Percentiles rank a stretch among this genome's conserved stretches.
Conservation (phyloP, 371 early-diverging fungal species). For the Actinomucor elegans region DNA sequence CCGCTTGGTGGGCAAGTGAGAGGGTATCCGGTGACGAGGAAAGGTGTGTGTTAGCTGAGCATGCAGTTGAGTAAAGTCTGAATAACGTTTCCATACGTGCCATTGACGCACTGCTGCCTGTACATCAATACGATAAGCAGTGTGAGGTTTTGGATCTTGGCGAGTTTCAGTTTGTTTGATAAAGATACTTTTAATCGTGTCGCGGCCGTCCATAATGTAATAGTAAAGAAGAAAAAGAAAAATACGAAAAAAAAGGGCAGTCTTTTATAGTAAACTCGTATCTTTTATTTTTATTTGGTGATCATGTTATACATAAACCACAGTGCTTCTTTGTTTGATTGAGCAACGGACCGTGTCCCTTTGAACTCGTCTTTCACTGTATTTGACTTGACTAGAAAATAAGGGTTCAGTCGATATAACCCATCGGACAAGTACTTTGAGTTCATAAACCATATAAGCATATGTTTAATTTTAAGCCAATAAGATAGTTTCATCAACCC, state of each 20-base stretch:
- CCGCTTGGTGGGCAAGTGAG: slow-evolving; percentile 65
- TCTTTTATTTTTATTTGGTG: too few species aligned
- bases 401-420: too few species aligned
- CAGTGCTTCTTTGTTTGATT: too few species aligned
- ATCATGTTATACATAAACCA: background rate
- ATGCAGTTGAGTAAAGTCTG: slow-evolving; percentile 75
- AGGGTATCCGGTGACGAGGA: slow-evolving; percentile 58
- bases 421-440: too few species aligned
- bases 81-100: slow-evolving; percentile 85
- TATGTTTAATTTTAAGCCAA: background rate
- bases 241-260: background rate
- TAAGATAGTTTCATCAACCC: slow-evolving; percentile 60
- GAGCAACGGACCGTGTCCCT: slow-evolving; percentile 24
- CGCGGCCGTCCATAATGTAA: too few species aligned
- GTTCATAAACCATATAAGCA: background rate
- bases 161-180: slow-evolving; percentile 63
- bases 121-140: slow-evolving; percentile 69
- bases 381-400: too few species aligned
- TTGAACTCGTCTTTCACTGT: too few species aligned
- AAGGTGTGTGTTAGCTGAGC: slow-evolving; percentile 46
- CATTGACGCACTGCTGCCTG: slow-evolving; percentile 81
- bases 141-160: slow-evolving; percentile 63
- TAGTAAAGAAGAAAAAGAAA: slow-evolving; percentile 9
- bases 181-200: slow-evolving; percentile 61
- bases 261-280: background rate